phyloP scores from a whole-genome alignment of 2,329 filamentous ascomycete species.

The Madurella fahalii region DNA sequence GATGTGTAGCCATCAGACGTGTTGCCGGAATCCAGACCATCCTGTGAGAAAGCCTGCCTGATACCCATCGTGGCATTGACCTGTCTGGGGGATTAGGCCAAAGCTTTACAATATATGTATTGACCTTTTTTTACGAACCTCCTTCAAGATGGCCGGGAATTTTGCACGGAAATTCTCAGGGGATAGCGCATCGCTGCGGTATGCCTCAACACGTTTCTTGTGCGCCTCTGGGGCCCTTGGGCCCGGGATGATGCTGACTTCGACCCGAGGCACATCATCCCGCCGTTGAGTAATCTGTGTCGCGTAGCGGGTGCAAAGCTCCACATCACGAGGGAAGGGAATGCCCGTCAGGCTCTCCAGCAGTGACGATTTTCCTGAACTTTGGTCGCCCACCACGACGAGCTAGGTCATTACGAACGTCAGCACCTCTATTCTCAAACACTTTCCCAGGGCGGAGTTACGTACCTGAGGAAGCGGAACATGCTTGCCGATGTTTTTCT shows the following conservation, averaged over 20 bases:
- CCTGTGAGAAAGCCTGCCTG: not conserved
- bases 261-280: constrained; percentile 33
- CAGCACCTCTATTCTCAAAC: not conserved
- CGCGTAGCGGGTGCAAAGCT: constrained; percentile 32
- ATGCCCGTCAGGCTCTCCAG: constrained; percentile 33
- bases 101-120: not conserved
- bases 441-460: not conserved
- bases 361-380: constrained; percentile 33
- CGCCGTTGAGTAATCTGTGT: constrained; percentile 44
- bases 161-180: constrained; percentile 12
- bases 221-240: constrained; percentile 27
- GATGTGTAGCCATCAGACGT: constrained; percentile 35
- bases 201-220: constrained; percentile 14
- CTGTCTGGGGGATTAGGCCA: not conserved
- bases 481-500: constrained; percentile 25
- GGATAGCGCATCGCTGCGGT: constrained; percentile 8
- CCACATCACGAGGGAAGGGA: constrained; percentile 29
- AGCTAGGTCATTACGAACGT: constrained; percentile 14
- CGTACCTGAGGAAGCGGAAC: constrained; percentile 24
- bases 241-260: constrained; percentile 40
- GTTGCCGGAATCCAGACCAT: constrained; percentile 16
- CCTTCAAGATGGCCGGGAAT: constrained; percentile 16
- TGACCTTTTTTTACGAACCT: constrained; percentile 8
- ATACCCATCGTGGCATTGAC: constrained; percentile 23
- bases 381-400: constrained; percentile 33